A percentile compares a stretch with the other conserved stretches of the same genome.
phyloP scores from a whole-genome alignment of 2,329 filamentous ascomycete species.

The Pseudovirgaria hyperparasitica region DNA sequence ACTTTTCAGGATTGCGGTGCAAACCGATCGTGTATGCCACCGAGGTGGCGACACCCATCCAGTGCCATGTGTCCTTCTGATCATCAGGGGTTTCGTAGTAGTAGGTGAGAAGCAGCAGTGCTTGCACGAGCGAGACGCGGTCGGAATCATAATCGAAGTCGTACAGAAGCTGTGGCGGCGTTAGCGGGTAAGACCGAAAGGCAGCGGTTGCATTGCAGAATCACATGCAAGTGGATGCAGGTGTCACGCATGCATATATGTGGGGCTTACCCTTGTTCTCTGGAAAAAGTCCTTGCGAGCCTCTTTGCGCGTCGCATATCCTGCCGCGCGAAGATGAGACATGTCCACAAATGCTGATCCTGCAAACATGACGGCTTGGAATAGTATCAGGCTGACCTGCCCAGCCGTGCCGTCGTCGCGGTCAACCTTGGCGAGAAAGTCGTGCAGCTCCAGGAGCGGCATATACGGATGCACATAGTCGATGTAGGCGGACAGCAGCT shows the following conservation, averaged over 20 bases:
- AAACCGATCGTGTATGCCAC: conserved; percentile 87
- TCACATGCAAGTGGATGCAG: conserved; percentile 2
- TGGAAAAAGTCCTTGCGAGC: conserved; percentile 83
- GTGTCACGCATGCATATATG: conserved; percentile 2
- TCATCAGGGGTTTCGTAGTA: conserved; percentile 97
- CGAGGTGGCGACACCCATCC: conserved; percentile 94
- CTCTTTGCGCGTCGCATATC: conserved; percentile 64
- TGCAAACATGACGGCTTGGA: conserved; percentile 91
- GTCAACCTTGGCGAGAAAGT: conserved; percentile 48
- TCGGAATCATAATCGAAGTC: conserved; percentile 93
- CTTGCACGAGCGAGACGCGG: conserved; percentile 77
- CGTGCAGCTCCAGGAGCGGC: conserved; percentile 63
- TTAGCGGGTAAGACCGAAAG: too few species aligned
- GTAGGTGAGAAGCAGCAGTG: conserved; percentile 83
- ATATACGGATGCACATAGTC: conserved; percentile 92
- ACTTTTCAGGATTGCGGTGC: conserved; percentile 71
- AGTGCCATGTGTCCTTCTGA: conserved; percentile 96
- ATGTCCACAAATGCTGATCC: conserved; percentile 81
- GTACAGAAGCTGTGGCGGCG: conserved; percentile 72
- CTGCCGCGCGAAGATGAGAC: conserved; percentile 60
- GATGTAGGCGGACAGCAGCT: conserved; percentile 68
- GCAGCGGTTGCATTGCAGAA: conserved; percentile 1
- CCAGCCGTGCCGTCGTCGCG: conserved; percentile 55
- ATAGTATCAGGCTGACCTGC: conserved; percentile 71
- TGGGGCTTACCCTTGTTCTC: conserved; percentile 59